A percentile compares a stretch with the other conserved stretches of the same genome.
These are phyloP conservation scores for Podaxis carcinomalis DNA, from an alignment of 768 basidiomycete species.

Conservation along the genomic window DNA sequence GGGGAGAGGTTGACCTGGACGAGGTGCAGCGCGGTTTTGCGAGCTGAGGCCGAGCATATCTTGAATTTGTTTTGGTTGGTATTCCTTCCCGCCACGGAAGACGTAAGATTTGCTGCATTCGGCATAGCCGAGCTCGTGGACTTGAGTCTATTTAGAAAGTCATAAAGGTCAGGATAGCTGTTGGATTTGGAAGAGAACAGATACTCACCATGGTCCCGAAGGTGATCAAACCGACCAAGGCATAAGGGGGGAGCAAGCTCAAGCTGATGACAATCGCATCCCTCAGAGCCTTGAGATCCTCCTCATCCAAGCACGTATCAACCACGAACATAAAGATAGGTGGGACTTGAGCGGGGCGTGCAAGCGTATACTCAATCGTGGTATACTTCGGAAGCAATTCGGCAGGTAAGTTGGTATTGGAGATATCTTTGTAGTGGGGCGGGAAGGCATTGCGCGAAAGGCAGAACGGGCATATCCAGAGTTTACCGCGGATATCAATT, in stretches of 20 bases:
- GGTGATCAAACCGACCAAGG: constrained; percentile 93
- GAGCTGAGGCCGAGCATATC: constrained; percentile 93
- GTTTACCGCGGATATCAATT: constrained; percentile 96
- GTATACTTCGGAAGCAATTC: constrained; percentile 98
- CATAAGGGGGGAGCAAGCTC: constrained; percentile 88
- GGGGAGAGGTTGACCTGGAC: constrained; percentile 79
- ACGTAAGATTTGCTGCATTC: constrained; percentile 98
- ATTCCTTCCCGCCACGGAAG: constrained; percentile 97
- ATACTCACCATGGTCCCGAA: constrained; percentile 89
- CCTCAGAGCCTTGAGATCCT: constrained; percentile 91
- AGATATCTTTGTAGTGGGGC: constrained; percentile 98
- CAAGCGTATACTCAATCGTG: constrained; percentile 98
- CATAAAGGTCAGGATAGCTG: not conserved
- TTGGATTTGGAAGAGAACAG: not conserved
- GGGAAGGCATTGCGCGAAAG: constrained; percentile 96
- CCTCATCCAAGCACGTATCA: constrained; percentile 94
- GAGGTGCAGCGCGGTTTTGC: constrained; percentile 77
- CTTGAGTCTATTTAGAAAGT: constrained; percentile 69
- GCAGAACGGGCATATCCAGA: constrained; percentile 99
- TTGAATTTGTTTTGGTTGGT: constrained; percentile 92
- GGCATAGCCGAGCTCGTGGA: constrained; percentile 95
- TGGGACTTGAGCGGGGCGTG: constrained; percentile 85
- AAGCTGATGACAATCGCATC: constrained; percentile 95
- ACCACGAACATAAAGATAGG: constrained; percentile 97
- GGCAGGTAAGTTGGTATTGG: constrained; percentile 92